Percentiles rank a stretch among this genome's conserved stretches.
Conservation (phyloP, 1,284 basidiomycete species). For the Butyriboletus appendiculatus region DNA sequence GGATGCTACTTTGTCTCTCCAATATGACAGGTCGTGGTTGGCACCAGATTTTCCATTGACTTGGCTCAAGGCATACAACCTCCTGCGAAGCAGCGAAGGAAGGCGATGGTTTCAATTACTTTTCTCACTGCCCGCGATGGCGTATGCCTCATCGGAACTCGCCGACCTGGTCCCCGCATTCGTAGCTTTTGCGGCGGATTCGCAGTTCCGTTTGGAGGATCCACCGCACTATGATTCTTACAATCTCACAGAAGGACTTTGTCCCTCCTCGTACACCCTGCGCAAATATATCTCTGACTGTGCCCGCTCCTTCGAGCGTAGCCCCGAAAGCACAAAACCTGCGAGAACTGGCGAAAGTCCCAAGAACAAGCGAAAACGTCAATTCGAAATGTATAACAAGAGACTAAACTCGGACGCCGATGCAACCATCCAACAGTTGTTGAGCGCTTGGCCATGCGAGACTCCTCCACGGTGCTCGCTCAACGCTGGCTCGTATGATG, state of each 20-base stretch:
- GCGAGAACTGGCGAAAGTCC: slow-evolving; percentile 5
- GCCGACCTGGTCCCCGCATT: slow-evolving; percentile 28
- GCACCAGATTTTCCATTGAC: slow-evolving; percentile 11
- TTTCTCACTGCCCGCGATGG: slow-evolving; percentile 13
- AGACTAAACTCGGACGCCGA: slow-evolving; percentile 8
- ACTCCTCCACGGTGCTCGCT: slow-evolving; percentile 10
- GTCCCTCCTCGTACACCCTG: too few relatives aligned
- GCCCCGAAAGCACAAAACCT: slow-evolving; percentile 15
- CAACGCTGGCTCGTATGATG: slow-evolving; percentile 5
- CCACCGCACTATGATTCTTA: slow-evolving; percentile 20
- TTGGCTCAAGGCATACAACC: slow-evolving; percentile 37
- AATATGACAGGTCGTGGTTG: slow-evolving; percentile 18
- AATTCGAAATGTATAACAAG: slow-evolving; percentile 4
- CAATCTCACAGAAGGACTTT: too few relatives aligned
- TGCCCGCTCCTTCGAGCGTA: slow-evolving; percentile 11
- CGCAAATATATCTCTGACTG: slow-evolving; percentile 1
- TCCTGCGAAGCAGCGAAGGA: slow-evolving; percentile 17
- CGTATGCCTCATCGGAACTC: slow-evolving; percentile 22
- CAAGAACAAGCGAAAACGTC: slow-evolving; percentile 1
- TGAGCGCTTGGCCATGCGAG: slow-evolving; percentile 22
- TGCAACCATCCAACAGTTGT: background rate
- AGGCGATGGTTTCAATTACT: too few relatives aligned
- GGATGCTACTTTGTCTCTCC: too few relatives aligned
- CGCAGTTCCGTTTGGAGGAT: slow-evolving; percentile 12
- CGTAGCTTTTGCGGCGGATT: slow-evolving; percentile 32